Conservation (phyloP, 352 stramenopile genomes). For the Phytopythium aichiense region DNA sequence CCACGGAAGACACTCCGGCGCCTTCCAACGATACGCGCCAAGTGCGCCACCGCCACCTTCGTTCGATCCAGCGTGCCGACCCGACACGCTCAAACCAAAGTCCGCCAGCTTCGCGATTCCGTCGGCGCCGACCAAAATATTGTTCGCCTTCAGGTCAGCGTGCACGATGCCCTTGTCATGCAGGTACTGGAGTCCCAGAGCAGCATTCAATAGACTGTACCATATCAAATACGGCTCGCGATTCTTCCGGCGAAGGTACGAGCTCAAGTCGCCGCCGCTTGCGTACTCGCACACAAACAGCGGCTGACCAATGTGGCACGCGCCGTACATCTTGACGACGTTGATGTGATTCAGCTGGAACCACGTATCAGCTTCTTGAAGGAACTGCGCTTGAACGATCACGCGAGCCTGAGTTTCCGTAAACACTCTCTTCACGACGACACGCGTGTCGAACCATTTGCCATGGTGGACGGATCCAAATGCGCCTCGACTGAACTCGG, state of each 20-base stretch:
- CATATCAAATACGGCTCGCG: neutral
- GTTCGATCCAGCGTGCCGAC: neutral
- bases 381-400: neutral
- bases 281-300: conserved; percentile 26
- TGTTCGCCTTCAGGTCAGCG: conserved; percentile 18
- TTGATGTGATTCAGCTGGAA: conserved; percentile 21
- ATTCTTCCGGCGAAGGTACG: conserved; percentile 4
- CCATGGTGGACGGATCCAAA: conserved; percentile 14
- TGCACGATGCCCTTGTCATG: conserved; percentile 12
- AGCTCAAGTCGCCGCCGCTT: conserved; percentile 8
- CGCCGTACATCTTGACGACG: conserved; percentile 24
- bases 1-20: conserved; percentile 8
- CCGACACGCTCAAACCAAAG: conserved; percentile 8
- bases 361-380: conserved; percentile 19
- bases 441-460: conserved; percentile 12
- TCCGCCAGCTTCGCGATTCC: conserved; percentile 11
- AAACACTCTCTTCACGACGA: conserved; percentile 12
- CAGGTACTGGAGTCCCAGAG: conserved; percentile 9
- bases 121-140: conserved; percentile 16
- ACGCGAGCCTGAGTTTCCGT: neutral
- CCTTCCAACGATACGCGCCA: conserved; percentile 12
- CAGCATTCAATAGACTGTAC: conserved; percentile 6
- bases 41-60: neutral
- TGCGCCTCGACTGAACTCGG: conserved; percentile 4
- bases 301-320: conserved; percentile 18